Base-by-base conservation (phyloP, 2,329 filamentous ascomycete species). In the Bipolaris gigantea region DNA sequence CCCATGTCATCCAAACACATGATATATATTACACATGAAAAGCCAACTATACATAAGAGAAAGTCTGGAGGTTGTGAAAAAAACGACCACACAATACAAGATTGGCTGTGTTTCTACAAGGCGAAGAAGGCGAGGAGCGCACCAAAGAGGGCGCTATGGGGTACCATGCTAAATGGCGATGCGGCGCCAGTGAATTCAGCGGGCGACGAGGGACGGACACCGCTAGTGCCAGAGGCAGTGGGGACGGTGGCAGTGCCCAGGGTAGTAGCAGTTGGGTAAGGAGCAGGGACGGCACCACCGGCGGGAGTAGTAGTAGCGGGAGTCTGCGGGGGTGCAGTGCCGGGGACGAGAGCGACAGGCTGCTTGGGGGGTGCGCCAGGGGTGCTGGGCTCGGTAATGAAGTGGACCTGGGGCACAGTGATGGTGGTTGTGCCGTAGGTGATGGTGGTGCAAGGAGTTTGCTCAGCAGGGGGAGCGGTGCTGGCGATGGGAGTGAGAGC, bases 401-500 rank as follows among this genome's bases (percentile, higher is more conserved):
- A 79, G 59, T 72, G 66, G 10, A 79, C 75, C 57, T 77, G 74
- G 0, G 79, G 79, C 21, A 81, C 77, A 13, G 76, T 79, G 53
- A 80, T 64, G 18, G 74, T 74, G 4, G 75, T 79, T 19, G 70
- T 63, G 44, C 73, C 72, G 65, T 75, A 75, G 15, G 73, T 75
- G 60, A 80, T 75, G 23, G 75, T 77, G 0, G 78, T 80, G 56
- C 61, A 56, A 25, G 57, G 54, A 4, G 46, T 53, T 39, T 42
- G 33, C 3, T 33, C 50, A 19, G 53, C 47, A 23, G 55, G 47
- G 21, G 48, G 23, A 2, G 46, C 50, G 11, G 19, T 30, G 27
- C 27, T 30, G 10, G 27, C 27, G 4, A 30, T 30, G 27, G 27
- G 27, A 30, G 27, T 30, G 27, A 30, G 27, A 4, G 27, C 27